Percentiles rank a stretch among this genome's conserved stretches.
phyloP scores from a whole-genome alignment of 192 early-diverging fungal genomes.

The Funneliformis geosporum region DNA sequence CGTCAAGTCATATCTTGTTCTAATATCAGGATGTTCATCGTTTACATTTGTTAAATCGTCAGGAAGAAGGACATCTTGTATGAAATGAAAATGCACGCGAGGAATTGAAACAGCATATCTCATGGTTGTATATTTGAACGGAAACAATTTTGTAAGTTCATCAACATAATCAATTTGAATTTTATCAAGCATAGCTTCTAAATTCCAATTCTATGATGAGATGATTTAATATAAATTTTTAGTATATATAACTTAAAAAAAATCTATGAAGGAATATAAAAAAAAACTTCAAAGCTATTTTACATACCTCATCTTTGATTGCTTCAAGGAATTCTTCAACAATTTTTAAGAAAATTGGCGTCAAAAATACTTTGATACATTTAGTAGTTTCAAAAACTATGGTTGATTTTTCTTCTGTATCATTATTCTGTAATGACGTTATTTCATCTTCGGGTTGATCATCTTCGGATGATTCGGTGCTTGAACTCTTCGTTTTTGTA shows the following conservation, averaged over 20 bases:
- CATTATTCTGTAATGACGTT: constrained; percentile 36
- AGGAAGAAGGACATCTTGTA: constrained; percentile 73
- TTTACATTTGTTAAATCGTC: constrained; percentile 52
- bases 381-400: constrained; percentile 56
- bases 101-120: constrained; percentile 59
- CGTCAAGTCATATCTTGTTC: constrained; percentile 58
- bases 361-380: constrained; percentile 61
- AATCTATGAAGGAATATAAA: not conserved
- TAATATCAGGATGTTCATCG: constrained; percentile 50
- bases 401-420: constrained; percentile 47
- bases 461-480: constrained; percentile 34
- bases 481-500: constrained; percentile 26
- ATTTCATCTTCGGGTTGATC: constrained; percentile 1
- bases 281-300: not conserved
- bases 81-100: constrained; percentile 59
- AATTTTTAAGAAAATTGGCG: constrained; percentile 68
- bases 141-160: constrained; percentile 53
- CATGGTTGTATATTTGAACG: constrained; percentile 50
- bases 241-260: not conserved
- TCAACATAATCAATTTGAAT: constrained; percentile 65
- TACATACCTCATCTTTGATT: constrained; percentile 55
- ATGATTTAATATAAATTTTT: constrained; percentile 3
- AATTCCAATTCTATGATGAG: constrained; percentile 57
- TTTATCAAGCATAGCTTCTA: constrained; percentile 67
- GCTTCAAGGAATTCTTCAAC: constrained; percentile 64